Evolutionary conservation across 306 rosid species (phyloP), one percentile per base, ranked within the genome.

Genomic region (Fragaria iinumae): DNA sequence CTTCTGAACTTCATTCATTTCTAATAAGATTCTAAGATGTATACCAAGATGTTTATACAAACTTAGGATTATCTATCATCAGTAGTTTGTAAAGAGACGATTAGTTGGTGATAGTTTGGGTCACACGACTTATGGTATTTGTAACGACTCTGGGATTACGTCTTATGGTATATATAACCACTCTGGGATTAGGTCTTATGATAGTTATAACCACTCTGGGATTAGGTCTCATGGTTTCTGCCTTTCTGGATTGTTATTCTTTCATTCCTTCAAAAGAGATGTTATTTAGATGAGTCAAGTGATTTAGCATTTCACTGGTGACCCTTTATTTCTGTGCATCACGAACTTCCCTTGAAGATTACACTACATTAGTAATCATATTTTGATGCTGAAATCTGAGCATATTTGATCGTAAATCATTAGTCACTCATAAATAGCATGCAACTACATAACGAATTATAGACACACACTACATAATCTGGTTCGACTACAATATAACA

Each of bases 371-470:
- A 29, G 8, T 32, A 34, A 76, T 64, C 18, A 75, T 75, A 32
- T 64, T 17, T 8, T 52, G 52, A n/a, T 41, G 53, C 43, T 21
- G 23, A 67, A 50, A 9, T 23, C 3, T 52, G 74, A 55, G 62
- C 47, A 11, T 41, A 74, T 10, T 12, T 44, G 47, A 44, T 74
- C 1, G 12, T 60, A 9, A 60, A 5, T 11, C 4, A 60, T 14
- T 10, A 17, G 7, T 23, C 23, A 4, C 44, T 73, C 18, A 21
- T 16, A 65, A 21, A 49, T 65, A 76, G 48, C 64, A 49, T 65
- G 79, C 71, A 65, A 8, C 67, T 76, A 67, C 56, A 38, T 67
- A 52, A 23, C 50, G 43, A 36, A 64, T 50, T 50, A 56, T 43
- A 1, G 29, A 20, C 11, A 45, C 11, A 45, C 29, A 11, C 59